These are phyloP conservation scores for Actinomortierella wolfii DNA, from an alignment of 371 early-diverging fungal species.

Conservation along the genomic window DNA sequence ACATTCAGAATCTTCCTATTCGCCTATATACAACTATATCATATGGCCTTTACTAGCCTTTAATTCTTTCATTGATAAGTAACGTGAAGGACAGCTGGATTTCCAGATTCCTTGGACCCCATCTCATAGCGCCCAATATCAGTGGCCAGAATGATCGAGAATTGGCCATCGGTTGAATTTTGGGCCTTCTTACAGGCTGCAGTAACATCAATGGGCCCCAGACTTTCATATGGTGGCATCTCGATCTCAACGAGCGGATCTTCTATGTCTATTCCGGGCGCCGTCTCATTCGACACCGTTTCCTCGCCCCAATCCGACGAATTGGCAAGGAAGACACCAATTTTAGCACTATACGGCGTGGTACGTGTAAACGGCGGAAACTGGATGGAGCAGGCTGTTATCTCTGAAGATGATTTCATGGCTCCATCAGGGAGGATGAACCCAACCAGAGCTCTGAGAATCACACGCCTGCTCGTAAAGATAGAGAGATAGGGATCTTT, in stretches of 20 bases:
- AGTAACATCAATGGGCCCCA: too few relatives aligned
- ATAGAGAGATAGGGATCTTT: conserved; percentile 19
- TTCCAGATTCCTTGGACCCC: conserved; percentile 46
- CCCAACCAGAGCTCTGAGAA: conserved; percentile 26
- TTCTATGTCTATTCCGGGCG: conserved; percentile 17
- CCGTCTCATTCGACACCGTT: conserved; percentile 31
- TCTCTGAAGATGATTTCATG: conserved; percentile 13
- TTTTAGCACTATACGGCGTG: conserved; percentile 7
- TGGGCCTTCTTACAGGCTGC: too few relatives aligned
- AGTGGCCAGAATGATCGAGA: conserved; percentile 18
- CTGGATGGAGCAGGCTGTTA: conserved; percentile 33
- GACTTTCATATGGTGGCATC: too few relatives aligned
- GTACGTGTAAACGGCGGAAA: conserved; percentile 33
- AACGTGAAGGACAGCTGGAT: conserved; percentile 34
- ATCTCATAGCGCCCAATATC: conserved; percentile 16
- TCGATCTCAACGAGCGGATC: too few relatives aligned
- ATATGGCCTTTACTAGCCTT: too few relatives aligned
- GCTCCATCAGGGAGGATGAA: conserved; percentile 35
- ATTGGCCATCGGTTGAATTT: too few relatives aligned
- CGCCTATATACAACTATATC: too few relatives aligned
- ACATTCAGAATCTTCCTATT: too few relatives aligned
- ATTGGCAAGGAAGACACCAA: conserved; percentile 13
- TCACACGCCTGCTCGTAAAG: conserved; percentile 38
- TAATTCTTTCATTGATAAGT: conserved; percentile 8
- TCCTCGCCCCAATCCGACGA: conserved; percentile 37